Percentiles rank a stretch among this genome's conserved stretches.
These are phyloP conservation scores for Linnemannia zychae DNA, from an alignment of 192 early-diverging fungal genomes.

Conservation along the genomic window DNA sequence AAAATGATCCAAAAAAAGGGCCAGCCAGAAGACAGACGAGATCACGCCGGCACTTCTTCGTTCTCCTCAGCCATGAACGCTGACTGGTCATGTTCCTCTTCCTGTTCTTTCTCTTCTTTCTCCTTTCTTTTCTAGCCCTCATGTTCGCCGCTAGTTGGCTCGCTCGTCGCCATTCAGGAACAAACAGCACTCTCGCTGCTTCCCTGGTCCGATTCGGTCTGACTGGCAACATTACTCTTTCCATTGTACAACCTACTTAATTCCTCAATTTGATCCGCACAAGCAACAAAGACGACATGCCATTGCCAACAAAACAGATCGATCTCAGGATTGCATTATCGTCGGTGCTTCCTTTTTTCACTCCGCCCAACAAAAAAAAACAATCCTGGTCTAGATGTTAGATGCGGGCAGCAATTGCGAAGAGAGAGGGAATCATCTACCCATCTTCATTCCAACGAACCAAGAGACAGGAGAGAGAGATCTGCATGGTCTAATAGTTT, in stretches of 20 bases:
- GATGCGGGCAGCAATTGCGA: not conserved
- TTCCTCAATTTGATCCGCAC: not conserved
- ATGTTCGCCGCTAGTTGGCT: not conserved
- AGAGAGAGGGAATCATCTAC: not conserved
- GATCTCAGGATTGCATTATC: slow-evolving; percentile 7
- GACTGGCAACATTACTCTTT: not conserved
- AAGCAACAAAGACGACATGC: not conserved
- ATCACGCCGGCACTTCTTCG: not conserved
- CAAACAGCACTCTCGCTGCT: not conserved
- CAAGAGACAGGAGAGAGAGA: not conserved
- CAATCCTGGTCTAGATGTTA: not conserved
- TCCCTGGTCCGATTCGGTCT: not conserved
- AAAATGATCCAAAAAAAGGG: too few relatives aligned
- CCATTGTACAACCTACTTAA: not conserved
- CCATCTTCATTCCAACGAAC: not conserved
- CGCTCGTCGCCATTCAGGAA: not conserved
- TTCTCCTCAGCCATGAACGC: not conserved
- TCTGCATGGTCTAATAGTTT: not conserved
- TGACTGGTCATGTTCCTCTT: not conserved
- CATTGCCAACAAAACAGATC: not conserved
- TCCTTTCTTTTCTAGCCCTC: not conserved
- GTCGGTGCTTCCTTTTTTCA: not conserved
- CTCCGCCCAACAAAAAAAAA: not conserved
- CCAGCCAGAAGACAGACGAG: not conserved
- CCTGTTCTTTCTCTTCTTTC: not conserved